These are phyloP conservation scores for Jatropha podagrica DNA, from an alignment of 441 rosid genomes.

Conservation along the genomic window DNA sequence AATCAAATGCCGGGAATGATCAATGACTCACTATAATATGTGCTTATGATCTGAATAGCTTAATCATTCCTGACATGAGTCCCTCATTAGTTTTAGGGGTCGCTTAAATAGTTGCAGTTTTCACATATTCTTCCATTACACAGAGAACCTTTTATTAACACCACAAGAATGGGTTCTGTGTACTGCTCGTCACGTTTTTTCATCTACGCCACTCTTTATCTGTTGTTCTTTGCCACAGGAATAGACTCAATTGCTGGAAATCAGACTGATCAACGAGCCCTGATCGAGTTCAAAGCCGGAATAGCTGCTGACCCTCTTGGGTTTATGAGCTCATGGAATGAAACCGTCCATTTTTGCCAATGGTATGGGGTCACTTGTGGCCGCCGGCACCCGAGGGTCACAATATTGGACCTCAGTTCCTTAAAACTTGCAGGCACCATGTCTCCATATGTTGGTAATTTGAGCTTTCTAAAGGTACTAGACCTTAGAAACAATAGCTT, in stretches of 20 bases:
- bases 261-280: not conserved
- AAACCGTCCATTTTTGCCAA: not conserved
- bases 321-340: not conserved
- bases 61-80: too few relatives aligned
- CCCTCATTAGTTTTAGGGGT: too few relatives aligned
- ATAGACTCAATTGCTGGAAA: not conserved
- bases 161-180: too few relatives aligned
- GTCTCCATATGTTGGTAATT: not conserved
- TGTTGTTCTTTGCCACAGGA: not conserved
- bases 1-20: too few relatives aligned
- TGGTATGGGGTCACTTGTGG: constrained; percentile 9
- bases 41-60: too few relatives aligned
- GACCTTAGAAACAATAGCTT: not conserved
- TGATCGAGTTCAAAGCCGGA: not conserved
- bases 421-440: not conserved
- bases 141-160: too few relatives aligned
- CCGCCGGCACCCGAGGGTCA: not conserved
- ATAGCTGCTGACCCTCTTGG: not conserved
- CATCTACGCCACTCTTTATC: not conserved
- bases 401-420: not conserved
- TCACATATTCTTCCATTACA: too few relatives aligned
- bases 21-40: too few relatives aligned
- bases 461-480: not conserved
- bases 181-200: not conserved
- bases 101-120: too few relatives aligned